Evolutionary conservation across 257 asterid species (phyloP), one percentile per base, ranked within the genome.

Genomic region (Lycium ferocissimum): DNA sequence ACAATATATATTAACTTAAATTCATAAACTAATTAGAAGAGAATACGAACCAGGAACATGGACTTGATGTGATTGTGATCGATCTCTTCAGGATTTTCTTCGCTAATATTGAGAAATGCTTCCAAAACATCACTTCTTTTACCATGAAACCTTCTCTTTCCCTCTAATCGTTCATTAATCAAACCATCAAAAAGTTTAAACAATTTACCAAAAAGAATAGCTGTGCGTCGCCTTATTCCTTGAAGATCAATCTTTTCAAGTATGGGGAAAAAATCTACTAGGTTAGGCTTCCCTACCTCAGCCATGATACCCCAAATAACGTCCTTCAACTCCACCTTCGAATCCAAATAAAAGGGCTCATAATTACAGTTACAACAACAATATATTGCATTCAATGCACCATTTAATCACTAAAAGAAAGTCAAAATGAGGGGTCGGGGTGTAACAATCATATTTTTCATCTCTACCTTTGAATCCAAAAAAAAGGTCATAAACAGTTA

Each of bases 401-500:
- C 3, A 11, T 12, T 54, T 54, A 1, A 56, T 15, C 13, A 56
- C n/a, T 2, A 14, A 17, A 56, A 56, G 7, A 7, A 51, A 51
- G 13, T 51, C 10, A 51, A 51, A 51, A 51, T 10, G 2, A 51
- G 56, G 56, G 13, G 13, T 51, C 56, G 2, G 56, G 56, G 7
- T 51, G 1, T 51, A 0, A 51, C 71, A 26, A 2, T 3, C 4
- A 33, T 73, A 26, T 43, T 82, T 80, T 83, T 83, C 17, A 88
- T 78, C 33, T 88, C 87, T 43, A 81, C 86, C 56, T 85, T 81
- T 49, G 83, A 70, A 22, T 75, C 85, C 18, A 78, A 2, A 38
- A 38, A 15, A 17, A 26, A 26, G 33, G 15, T 81, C 72, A 13
- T 51, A 51, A 51, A 51, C 56, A 7, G 12, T 51, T 51, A 51